Conservation (phyloP, 2,329 filamentous ascomycete genomes). For the Lachnellula cervina region DNA sequence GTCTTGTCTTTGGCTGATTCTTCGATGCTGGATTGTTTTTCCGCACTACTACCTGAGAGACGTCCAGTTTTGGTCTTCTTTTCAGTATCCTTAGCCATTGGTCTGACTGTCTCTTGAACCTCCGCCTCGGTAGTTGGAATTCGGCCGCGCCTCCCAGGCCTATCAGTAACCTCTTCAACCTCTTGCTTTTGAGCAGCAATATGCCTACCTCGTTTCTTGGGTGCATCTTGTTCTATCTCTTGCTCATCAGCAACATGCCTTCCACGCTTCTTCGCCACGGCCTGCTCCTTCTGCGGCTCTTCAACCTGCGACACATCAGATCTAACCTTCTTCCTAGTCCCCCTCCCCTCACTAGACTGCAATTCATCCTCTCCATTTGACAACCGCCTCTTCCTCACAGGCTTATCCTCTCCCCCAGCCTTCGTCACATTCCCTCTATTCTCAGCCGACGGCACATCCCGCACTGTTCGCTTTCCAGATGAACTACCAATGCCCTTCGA, state of each 20-base stretch:
- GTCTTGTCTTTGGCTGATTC: not conserved
- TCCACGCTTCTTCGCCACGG: not conserved
- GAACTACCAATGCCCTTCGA: not conserved
- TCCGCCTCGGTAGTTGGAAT: not conserved
- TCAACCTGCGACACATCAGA: not conserved
- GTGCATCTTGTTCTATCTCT: not conserved
- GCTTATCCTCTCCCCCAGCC: not conserved
- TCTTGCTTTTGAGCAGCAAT: not conserved
- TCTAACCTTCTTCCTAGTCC: not conserved
- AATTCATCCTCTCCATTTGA: not conserved
- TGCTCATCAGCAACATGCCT: not conserved
- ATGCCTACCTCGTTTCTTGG: constrained; percentile 5
- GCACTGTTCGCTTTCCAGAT: not conserved
- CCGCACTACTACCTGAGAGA: not conserved
- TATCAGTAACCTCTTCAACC: not conserved
- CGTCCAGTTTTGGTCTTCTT: not conserved
- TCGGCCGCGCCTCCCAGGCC: not conserved
- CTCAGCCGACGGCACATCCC: constrained; percentile 2
- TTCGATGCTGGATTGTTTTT: not conserved
- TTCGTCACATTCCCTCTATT: constrained; percentile 2
- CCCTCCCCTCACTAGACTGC: not conserved
- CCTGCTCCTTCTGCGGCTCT: not conserved
- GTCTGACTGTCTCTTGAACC: not conserved
- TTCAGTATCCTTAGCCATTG: not conserved
- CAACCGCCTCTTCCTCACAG: not conserved